Evolutionary conservation across 352 stramenopile species (phyloP).

Genomic region (Globisporangium lucens): DNA sequence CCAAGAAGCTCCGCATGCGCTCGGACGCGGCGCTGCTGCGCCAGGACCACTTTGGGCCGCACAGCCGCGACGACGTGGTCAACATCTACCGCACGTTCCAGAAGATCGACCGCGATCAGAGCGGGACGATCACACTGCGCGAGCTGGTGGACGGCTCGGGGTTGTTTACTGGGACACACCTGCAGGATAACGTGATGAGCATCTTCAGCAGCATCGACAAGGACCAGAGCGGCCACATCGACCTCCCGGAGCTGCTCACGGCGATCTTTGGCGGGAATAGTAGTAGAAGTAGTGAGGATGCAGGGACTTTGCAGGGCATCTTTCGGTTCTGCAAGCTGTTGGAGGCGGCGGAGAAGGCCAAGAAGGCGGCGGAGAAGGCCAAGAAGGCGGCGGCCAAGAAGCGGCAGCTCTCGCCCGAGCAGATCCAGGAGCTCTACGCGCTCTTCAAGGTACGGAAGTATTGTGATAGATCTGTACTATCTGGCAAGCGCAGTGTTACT

Average conservation of each 20-base stretch:
- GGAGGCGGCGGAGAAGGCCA: conserved; percentile 47
- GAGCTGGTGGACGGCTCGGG: conserved; percentile 60
- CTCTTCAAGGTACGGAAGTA: conserved; percentile 43
- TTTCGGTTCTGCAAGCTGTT: conserved; percentile 50
- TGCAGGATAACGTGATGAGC: conserved; percentile 67
- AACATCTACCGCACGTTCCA: conserved; percentile 75
- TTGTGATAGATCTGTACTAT: neutral
- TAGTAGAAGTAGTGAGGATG: conserved; percentile 29
- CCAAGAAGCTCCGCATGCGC: conserved; percentile 65
- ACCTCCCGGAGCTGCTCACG: conserved; percentile 54
- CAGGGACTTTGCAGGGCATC: conserved; percentile 50
- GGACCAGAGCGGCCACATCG: conserved; percentile 73
- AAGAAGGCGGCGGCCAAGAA: conserved; percentile 36
- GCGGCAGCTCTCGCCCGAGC: conserved; percentile 48
- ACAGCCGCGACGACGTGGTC: conserved; percentile 63
- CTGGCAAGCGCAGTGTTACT: too few species aligned
- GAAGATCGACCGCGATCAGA: conserved; percentile 69
- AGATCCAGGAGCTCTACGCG: conserved; percentile 55
- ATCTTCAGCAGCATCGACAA: conserved; percentile 79
- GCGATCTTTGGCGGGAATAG: conserved; percentile 46
- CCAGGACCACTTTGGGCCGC: conserved; percentile 60
- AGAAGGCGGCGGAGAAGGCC: conserved; percentile 32
- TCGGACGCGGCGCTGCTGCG: conserved; percentile 59
- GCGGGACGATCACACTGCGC: conserved; percentile 55
- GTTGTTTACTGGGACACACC: conserved; percentile 54